phyloP scores from a whole-genome alignment of 257 asterid genomes.

The Gentiana dahurica region DNA sequence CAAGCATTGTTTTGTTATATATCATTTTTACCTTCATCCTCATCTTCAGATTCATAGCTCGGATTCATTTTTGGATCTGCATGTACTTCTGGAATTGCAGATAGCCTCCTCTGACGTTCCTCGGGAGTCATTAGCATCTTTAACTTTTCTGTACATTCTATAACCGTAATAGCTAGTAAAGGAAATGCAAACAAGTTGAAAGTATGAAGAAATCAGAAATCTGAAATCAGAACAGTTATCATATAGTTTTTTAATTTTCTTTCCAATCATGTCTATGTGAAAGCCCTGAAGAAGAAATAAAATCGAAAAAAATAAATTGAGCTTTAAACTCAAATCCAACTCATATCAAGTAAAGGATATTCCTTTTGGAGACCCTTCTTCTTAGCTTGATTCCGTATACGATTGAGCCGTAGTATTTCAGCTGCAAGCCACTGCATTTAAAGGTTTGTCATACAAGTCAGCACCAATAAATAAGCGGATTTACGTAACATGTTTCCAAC shows the following conservation, averaged over 20 bases:
- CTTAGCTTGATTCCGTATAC: conserved; percentile 33
- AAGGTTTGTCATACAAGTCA: conserved; percentile 1
- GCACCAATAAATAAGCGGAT: no score
- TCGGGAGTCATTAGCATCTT: conserved; percentile 62
- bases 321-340: no score
- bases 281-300: no score
- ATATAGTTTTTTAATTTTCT: no score
- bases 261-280: no score
- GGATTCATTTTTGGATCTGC: conserved; percentile 81
- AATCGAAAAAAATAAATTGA: no score
- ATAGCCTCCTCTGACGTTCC: conserved; percentile 58
- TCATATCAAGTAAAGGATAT: conserved; percentile 30
- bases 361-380: conserved; percentile 38
- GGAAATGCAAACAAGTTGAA: conserved; percentile 23
- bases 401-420: conserved; percentile 29
- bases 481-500: no score
- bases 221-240: no score
- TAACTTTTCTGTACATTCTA: conserved; percentile 46
- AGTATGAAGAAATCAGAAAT: background rate
- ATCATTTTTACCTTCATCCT: conserved; percentile 18
- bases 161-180: conserved; percentile 62
- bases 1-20: conserved; percentile 30
- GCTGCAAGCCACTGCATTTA: conserved; percentile 26
- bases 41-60: conserved; percentile 61
- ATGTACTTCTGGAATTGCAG: conserved; percentile 64